Conservation (phyloP, 2,329 filamentous ascomycete genomes). For the Escovopsis weberi region DNA sequence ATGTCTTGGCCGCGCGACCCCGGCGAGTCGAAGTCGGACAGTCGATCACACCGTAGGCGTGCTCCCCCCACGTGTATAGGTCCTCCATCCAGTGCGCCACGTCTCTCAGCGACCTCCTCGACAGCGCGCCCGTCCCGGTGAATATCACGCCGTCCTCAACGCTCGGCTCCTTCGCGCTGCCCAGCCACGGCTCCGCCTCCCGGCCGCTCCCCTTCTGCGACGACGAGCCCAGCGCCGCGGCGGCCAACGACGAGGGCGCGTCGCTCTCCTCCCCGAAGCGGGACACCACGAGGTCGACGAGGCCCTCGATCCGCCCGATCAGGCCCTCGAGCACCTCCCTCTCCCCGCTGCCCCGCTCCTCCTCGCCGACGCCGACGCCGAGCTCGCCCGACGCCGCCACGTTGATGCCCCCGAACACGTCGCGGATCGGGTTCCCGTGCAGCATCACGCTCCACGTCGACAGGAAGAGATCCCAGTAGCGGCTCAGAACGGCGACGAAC, state of each 20-base stretch:
- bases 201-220: constrained; percentile 9
- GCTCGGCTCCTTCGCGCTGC: constrained; percentile 50
- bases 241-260: too few relatives aligned
- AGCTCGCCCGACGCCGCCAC: constrained; percentile 82
- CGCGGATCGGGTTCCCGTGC: constrained; percentile 72
- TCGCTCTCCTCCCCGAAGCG: constrained; percentile 50
- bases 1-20: constrained; percentile 15
- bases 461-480: constrained; percentile 63
- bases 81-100: constrained; percentile 80
- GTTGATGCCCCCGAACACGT: constrained; percentile 71
- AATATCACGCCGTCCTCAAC: constrained; percentile 78
- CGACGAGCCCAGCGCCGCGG: constrained; percentile 4
- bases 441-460: constrained; percentile 79
- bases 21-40: constrained; percentile 55
- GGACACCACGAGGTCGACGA: constrained; percentile 78
- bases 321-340: constrained; percentile 88
- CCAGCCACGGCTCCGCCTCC: constrained; percentile 47
- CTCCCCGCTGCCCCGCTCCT: constrained; percentile 87
- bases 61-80: constrained; percentile 68
- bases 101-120: constrained; percentile 54
- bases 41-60: constrained; percentile 72
- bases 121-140: constrained; percentile 61
- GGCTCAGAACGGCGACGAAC: constrained; percentile 58
- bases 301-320: constrained; percentile 60
- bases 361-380: constrained; percentile 87